Evolutionary conservation across 768 basidiomycete species (phyloP), one percentile per base, ranked within the genome.

Genomic region (Tricholoma flavovirens): DNA sequence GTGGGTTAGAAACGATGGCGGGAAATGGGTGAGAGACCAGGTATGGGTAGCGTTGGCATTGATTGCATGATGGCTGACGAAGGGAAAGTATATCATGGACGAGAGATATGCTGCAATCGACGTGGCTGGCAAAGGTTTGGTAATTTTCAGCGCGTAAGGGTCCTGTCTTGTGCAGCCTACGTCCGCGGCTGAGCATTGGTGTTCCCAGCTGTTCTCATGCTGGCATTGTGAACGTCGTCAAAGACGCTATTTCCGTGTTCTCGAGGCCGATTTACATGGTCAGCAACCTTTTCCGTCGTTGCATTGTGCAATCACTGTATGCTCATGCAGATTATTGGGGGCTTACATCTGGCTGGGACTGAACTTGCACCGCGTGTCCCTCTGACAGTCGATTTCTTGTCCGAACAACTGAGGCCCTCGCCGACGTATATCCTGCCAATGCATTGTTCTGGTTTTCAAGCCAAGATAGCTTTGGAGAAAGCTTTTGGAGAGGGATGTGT

Each of bases 401-500:
- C 85, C 0, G 71, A 75, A n/a, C 63, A 77, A 53, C 69, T 92
- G 29, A 66, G 72, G 6, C 88, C 90, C 10, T 68, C 82, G 0
- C 89, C 88, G 1, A 77, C 75, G 1, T 92, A 86, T 59, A 69
- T 93, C 46, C 74, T 93, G 0, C 91, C 90, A 0, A 87, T 93
- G 83, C 92, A 93, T 66, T 93, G 91, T 62, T 83, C 87, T 2
- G 90, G 90, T 4, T 89, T 92, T 64, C 76, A 78, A n/a, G 79
- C 80, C 33, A 91, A 93, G 67, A 66, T 89, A 7, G 87, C 84
- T 1, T 69, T 93, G 62, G 83, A 84, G 64, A 68, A 70, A 5
- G 87, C 79, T 2, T 75, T 94, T 15, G 90, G 90, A 19, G 82
- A 88, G 52, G 83, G 83, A 1, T 86, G 86, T 62, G 88, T 93